A percentile compares a stretch with the other conserved stretches of the same genome.
phyloP scores from a whole-genome alignment of 148 eudicot species.

The Nyssa sinensis region DNA sequence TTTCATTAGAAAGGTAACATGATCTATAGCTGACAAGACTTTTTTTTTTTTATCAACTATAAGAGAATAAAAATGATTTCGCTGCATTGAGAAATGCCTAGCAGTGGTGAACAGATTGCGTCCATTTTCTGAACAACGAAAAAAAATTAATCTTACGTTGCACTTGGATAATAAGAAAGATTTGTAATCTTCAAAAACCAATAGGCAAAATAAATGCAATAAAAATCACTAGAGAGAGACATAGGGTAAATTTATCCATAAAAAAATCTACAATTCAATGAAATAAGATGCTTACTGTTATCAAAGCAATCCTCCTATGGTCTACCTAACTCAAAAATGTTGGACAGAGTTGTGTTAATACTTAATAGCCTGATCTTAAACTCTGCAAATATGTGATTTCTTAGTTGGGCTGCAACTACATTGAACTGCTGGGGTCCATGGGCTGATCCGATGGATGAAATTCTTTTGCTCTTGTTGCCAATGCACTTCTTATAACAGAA shows the following conservation, averaged over 20 bases:
- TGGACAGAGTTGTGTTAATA: neutral
- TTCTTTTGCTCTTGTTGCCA: slow-evolving; percentile 49
- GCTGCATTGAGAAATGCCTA: neutral
- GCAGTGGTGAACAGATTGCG: neutral
- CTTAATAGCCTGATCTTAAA: neutral
- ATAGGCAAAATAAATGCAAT: neutral
- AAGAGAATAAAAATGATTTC: neutral
- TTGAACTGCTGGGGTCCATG: neutral
- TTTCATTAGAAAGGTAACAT: neutral
- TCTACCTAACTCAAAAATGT: slow-evolving; percentile 11
- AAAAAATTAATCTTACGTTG: neutral
- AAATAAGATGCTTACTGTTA: slow-evolving; percentile 10
- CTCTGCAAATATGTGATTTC: neutral
- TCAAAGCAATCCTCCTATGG: neutral
- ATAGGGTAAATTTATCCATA: neutral
- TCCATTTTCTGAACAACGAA: neutral
- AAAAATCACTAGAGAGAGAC: neutral
- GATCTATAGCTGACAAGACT: neutral
- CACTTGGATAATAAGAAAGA: neutral
- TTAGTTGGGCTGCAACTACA: neutral
- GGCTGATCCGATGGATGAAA: neutral
- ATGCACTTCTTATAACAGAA: slow-evolving; percentile 43
- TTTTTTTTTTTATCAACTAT: neutral
- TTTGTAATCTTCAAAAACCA: neutral
- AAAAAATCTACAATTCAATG: neutral